Evolutionary conservation across 2,329 filamentous ascomycete genomes (phyloP).

Genomic region (Zymoseptoria passerinii): DNA sequence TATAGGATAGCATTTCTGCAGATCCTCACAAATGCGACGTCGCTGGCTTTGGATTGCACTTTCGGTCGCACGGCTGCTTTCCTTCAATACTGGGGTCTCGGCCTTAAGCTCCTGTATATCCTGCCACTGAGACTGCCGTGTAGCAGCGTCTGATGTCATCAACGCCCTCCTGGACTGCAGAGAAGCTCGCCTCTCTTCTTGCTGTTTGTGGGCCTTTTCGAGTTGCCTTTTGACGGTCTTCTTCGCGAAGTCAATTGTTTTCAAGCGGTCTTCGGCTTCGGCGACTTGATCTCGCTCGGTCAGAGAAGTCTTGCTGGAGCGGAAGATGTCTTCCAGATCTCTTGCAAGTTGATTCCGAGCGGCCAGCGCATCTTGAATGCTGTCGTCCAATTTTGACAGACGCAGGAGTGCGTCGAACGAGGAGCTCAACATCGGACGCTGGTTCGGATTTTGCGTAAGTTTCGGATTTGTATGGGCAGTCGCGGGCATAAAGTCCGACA

Average conservation of each 20-base stretch:
- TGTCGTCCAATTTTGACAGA: slow-evolving; percentile 78
- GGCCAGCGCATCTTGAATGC: slow-evolving; percentile 78
- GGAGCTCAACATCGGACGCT: slow-evolving; percentile 53
- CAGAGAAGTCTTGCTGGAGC: slow-evolving; percentile 32
- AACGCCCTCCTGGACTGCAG: slow-evolving; percentile 57
- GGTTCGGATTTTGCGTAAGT: slow-evolving; percentile 23
- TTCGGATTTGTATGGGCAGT: slow-evolving; percentile 21
- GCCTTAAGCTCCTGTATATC: slow-evolving; percentile 51
- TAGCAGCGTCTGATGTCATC: slow-evolving; percentile 45
- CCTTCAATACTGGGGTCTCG: slow-evolving; percentile 36
- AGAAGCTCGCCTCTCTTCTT: slow-evolving; percentile 59
- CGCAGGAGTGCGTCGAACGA: slow-evolving; percentile 85
- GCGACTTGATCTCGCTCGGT: slow-evolving; percentile 28
- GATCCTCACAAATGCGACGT: slow-evolving; percentile 76
- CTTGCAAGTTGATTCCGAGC: slow-evolving; percentile 64
- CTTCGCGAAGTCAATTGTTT: slow-evolving; percentile 45
- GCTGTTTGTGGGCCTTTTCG: slow-evolving; percentile 51
- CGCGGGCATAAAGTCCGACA: slow-evolving; percentile 18
- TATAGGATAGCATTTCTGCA: slow-evolving; percentile 73
- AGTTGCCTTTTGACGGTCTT: slow-evolving; percentile 58
- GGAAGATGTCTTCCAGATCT: slow-evolving; percentile 59
- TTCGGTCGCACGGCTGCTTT: slow-evolving; percentile 39
- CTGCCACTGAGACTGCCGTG: slow-evolving; percentile 20
- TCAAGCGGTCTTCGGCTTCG: slow-evolving; percentile 38
- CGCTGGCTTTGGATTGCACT: slow-evolving; percentile 76